Percentiles rank a stretch among this genome's conserved stretches.
These are phyloP conservation scores for Sporormia fimetaria DNA, from an alignment of 495 filamentous ascomycete species.

Conservation along the genomic window DNA sequence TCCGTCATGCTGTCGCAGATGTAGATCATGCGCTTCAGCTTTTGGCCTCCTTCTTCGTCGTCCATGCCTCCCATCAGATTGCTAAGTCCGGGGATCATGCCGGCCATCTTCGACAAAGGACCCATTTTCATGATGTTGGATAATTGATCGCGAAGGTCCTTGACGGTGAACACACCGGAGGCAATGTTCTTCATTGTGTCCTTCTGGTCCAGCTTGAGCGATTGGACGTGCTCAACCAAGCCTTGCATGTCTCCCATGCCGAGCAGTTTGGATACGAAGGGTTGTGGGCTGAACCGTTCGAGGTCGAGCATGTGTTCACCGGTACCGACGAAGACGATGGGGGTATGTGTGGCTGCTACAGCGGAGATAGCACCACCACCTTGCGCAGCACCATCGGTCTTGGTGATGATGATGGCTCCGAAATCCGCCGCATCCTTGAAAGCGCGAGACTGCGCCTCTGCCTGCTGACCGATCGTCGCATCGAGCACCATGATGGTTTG, in stretches of 20 bases:
- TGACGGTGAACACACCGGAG: constrained; percentile 89
- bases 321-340: constrained; percentile 95
- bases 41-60: constrained; percentile 84
- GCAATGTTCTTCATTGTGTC: constrained; percentile 98
- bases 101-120: constrained; percentile 89
- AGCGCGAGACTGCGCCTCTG: constrained; percentile 84
- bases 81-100: constrained; percentile 93
- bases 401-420: constrained; percentile 97
- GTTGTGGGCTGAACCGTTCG: constrained; percentile 80
- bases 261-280: constrained; percentile 81
- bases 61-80: constrained; percentile 91
- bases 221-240: constrained; percentile 92
- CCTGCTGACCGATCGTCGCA: constrained; percentile 88
- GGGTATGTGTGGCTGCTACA: constrained; percentile 90
- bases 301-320: constrained; percentile 95
- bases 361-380: constrained; percentile 98
- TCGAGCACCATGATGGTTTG: constrained; percentile 98
- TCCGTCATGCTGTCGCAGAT: constrained; percentile 97
- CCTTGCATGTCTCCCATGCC: constrained; percentile 97
- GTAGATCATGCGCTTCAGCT: constrained; percentile 96
- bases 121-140: constrained; percentile 99
- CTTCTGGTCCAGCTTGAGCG: constrained; percentile 92
- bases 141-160: constrained; percentile 90
- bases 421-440: constrained; percentile 98
- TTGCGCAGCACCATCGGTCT: constrained; percentile 90